A percentile compares a stretch with the other conserved stretches of the same genome.
Conservation (phyloP, 1,284 basidiomycete species). For the Peniophora sp. region DNA sequence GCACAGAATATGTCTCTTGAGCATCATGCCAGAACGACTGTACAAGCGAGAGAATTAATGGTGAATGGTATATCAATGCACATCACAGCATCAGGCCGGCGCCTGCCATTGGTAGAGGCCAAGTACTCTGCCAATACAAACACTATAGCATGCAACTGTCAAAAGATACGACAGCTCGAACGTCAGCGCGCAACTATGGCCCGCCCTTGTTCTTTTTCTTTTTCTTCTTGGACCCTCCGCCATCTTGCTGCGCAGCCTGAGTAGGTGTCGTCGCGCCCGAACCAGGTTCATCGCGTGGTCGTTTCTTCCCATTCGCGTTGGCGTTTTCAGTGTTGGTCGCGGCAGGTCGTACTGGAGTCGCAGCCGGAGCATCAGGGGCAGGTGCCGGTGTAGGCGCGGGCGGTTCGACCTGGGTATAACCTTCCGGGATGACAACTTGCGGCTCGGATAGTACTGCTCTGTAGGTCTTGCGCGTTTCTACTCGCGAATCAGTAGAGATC, state of each 20-base stretch:
- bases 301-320: not conserved
- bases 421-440: slow-evolving; percentile 43
- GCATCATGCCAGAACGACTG: no score
- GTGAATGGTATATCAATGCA: no score
- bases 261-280: not conserved
- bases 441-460: slow-evolving; percentile 70
- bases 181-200: no score
- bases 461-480: slow-evolving; percentile 53
- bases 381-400: not conserved
- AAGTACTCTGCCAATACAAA: no score
- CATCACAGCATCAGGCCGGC: no score
- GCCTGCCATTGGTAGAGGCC: no score
- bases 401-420: not conserved
- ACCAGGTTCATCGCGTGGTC: not conserved
- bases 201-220: not conserved
- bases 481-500: not conserved
- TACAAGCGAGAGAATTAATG: no score
- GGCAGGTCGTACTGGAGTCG: not conserved
- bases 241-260: not conserved
- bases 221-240: not conserved
- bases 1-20: no score
- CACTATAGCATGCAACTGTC: no score
- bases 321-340: not conserved
- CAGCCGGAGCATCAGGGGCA: not conserved
- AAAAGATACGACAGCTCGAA: no score